Percentiles rank a stretch among this genome's conserved stretches.
These are phyloP conservation scores for Aciculoconidium aculeatum DNA, from an alignment of 805 yeast genomes.

Conservation along the genomic window DNA sequence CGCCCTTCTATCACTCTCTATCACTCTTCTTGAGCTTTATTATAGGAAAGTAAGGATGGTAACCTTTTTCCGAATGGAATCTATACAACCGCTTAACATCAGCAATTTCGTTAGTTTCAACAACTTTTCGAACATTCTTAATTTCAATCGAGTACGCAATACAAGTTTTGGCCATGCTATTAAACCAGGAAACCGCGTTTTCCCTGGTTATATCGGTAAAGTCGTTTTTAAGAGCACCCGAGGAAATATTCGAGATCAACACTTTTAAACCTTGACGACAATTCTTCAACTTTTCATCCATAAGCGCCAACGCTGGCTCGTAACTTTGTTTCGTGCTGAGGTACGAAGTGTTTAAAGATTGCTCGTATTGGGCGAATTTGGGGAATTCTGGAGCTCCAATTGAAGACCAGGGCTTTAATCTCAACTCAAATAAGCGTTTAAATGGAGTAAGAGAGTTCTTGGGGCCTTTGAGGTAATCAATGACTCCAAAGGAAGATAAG, in stretches of 20 bases:
- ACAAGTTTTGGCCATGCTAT: conserved; percentile 12
- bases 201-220: conserved; percentile 5
- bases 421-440: conserved; percentile 33
- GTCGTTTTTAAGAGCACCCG: conserved; percentile 2
- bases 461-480: conserved; percentile 22
- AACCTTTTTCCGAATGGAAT: conserved; percentile 11
- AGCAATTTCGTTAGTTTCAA: conserved; percentile 4
- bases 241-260: conserved; percentile 2
- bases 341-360: conserved; percentile 10
- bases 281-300: conserved; percentile 7
- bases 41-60: conserved; percentile 22
- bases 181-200: conserved; percentile 14
- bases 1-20: too few species aligned
- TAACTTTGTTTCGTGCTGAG: conserved; percentile 5
- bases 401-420: conserved; percentile 75
- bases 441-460: conserved; percentile 14
- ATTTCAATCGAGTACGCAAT: conserved; percentile 13
- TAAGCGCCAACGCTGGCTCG: conserved; percentile 7
- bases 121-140: conserved; percentile 7
- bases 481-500: conserved; percentile 14
- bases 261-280: conserved; percentile 1
- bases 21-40: conserved; percentile 7
- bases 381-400: conserved; percentile 76
- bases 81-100: conserved; percentile 5
- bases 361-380: conserved; percentile 32